phyloP scores from a whole-genome alignment of 495 filamentous ascomycete species.

The Delitschia confertaspora region DNA sequence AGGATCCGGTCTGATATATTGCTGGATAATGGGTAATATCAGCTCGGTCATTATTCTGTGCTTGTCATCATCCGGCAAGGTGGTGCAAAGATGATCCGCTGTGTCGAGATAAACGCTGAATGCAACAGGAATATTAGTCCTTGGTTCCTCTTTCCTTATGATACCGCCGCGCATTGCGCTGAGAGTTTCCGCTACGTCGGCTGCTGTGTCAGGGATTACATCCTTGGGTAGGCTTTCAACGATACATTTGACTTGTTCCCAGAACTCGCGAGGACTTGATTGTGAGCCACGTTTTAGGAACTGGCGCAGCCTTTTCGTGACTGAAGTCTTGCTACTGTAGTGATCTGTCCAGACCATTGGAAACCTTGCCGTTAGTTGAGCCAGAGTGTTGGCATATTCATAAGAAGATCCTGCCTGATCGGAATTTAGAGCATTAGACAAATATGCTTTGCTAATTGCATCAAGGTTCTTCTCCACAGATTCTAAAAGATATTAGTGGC shows the following conservation, averaged over 20 bases:
- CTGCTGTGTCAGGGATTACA: slow-evolving; percentile 42
- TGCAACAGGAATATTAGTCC: slow-evolving; percentile 53
- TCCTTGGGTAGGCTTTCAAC: slow-evolving; percentile 50
- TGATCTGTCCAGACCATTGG: slow-evolving; percentile 68
- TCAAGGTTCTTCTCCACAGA: slow-evolving; percentile 45
- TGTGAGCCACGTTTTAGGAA: slow-evolving; percentile 84
- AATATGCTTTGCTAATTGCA: slow-evolving; percentile 52
- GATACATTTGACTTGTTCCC: slow-evolving; percentile 55
- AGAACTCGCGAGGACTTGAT: slow-evolving; percentile 57
- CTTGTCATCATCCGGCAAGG: slow-evolving; percentile 41
- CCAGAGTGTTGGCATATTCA: slow-evolving; percentile 56
- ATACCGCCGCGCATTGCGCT: slow-evolving; percentile 61
- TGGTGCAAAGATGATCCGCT: slow-evolving; percentile 41
- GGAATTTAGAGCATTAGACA: slow-evolving; percentile 58
- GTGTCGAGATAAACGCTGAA: slow-evolving; percentile 65
- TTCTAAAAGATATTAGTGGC: slow-evolving; percentile 21
- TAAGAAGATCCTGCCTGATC: slow-evolving; percentile 63
- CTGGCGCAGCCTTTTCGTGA: slow-evolving; percentile 51
- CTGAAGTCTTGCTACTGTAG: slow-evolving; percentile 57
- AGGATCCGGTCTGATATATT: slow-evolving; percentile 46
- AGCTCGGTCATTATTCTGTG: slow-evolving; percentile 40
- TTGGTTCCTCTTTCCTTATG: slow-evolving; percentile 61
- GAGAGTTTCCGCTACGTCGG: slow-evolving; percentile 48
- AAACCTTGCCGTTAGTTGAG: slow-evolving; percentile 49
- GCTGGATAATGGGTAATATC: slow-evolving; percentile 49